phyloP scores from a whole-genome alignment of 805 yeast species.

The Cyberlindnera galapagoensis region DNA sequence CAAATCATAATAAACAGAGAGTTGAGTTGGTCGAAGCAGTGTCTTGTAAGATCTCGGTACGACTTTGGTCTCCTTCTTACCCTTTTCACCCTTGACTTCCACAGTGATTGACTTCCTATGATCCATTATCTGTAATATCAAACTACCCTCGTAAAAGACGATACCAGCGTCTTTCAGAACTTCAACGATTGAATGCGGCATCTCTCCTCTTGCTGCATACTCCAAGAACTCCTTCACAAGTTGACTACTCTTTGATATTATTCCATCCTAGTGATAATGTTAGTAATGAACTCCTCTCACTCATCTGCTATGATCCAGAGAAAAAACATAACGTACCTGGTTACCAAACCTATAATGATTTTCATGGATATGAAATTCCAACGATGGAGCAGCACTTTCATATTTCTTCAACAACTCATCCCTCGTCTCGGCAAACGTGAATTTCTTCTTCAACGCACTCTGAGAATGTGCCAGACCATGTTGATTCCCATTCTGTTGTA shows the following conservation, averaged over 20 bases:
- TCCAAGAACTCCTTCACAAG: conserved; percentile 74
- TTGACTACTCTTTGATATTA: conserved; percentile 74
- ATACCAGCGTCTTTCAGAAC: conserved; percentile 82
- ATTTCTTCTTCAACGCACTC: conserved; percentile 32
- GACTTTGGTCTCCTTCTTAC: conserved; percentile 9
- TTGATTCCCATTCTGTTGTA: conserved; percentile 26
- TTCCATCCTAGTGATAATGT: conserved; percentile 45
- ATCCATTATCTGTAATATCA: conserved; percentile 81
- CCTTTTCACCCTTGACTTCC: conserved; percentile 7
- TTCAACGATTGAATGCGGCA: conserved; percentile 87
- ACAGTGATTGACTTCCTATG: conserved; percentile 46
- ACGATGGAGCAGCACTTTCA: conserved; percentile 68
- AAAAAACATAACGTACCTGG: conserved; percentile 29
- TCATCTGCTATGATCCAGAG: no score
- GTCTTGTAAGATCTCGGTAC: conserved; percentile 70
- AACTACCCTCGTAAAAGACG: conserved; percentile 82
- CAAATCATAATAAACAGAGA: conserved; percentile 79
- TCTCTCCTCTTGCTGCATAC: conserved; percentile 72
- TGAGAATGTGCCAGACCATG: conserved; percentile 16
- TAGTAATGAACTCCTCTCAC: no score
- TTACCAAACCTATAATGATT: conserved; percentile 89
- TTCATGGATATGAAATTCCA: conserved; percentile 86
- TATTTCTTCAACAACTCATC: conserved; percentile 72
- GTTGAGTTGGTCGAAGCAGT: conserved; percentile 70
- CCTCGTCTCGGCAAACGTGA: conserved; percentile 62